Evolutionary conservation across 2,329 filamentous ascomycete species (phyloP), one percentile per base, ranked within the genome.

Genomic region (Trichoderma hamatum): DNA sequence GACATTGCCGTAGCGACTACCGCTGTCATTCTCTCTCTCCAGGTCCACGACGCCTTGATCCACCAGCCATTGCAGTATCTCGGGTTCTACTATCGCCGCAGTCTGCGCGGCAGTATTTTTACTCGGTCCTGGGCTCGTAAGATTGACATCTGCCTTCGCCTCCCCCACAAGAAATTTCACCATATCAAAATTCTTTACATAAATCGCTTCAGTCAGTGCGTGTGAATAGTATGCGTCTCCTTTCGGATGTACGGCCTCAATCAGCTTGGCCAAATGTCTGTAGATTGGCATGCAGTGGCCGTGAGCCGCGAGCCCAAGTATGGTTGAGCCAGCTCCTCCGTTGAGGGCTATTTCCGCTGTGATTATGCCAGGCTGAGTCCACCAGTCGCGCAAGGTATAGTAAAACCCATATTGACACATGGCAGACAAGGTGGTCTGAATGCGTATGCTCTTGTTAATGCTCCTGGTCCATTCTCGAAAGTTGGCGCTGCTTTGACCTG

Each of bases 381-480:
- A 68, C 66, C 66, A 68, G 26, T 56, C 49, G n/a, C 34, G 46
- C 34, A 68, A 56, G 21, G 34, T 62, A 5, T 68, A 46, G 16
- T 36, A 68, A 16, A 68, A 21, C 5, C 58, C 66, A n/a, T 39
- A 43, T 1, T 1, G 3, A 14, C 66, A 68, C 3, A 63, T 26
- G 3, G 32, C 6, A n/a, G 46, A 21, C 1, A 62, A 24, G n/a
- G 46, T 24, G 13, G 1, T n/a, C 3, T 43, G 36, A 13, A 36
- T 16, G 4, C 2, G 16, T 2, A 32, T 13, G 28, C 2, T 11
- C 2, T 36, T 19, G 16, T 19, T 1, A 43, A 3, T 4, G 14
- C 4, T 2, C 16, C 3, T 3, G 9, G 49, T 14, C 61, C 61
- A 69, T 60, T 10, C 36, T 21, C 43, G 39, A 32, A 46, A 67